Evolutionary conservation across 768 basidiomycete genomes (phyloP).

Genomic region (Pleurotus citrinopileatus): DNA sequence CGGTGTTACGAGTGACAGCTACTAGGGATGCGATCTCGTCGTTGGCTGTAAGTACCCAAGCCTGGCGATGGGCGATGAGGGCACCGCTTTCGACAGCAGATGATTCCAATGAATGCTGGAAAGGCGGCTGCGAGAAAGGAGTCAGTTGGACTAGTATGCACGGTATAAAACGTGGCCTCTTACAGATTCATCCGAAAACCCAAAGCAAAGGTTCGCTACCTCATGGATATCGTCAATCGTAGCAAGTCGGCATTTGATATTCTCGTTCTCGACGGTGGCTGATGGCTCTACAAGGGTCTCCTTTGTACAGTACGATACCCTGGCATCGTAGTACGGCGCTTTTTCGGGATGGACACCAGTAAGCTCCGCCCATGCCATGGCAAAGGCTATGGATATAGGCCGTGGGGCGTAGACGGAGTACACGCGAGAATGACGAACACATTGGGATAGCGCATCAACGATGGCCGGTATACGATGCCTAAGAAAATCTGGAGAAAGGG

Average conservation of each 20-base stretch:
- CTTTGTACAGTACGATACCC: constrained; percentile 51
- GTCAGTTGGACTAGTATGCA: not conserved
- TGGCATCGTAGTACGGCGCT: constrained; percentile 62
- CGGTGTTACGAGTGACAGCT: constrained; percentile 62
- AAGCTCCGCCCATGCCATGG: constrained; percentile 41
- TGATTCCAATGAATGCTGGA: constrained; percentile 36
- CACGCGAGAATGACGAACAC: constrained; percentile 38
- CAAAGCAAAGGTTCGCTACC: constrained; percentile 47
- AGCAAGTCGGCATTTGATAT: constrained; percentile 42
- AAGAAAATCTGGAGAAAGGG: constrained; percentile 35
- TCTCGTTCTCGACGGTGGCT: constrained; percentile 17
- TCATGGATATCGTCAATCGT: constrained; percentile 27
- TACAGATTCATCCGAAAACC: constrained; percentile 60
- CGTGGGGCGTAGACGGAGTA: constrained; percentile 68
- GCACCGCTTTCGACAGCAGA: constrained; percentile 50
- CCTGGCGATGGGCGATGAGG: constrained; percentile 42
- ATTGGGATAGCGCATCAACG: constrained; percentile 32
- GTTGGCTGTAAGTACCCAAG: constrained; percentile 62
- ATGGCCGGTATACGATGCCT: constrained; percentile 39
- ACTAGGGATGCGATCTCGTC: constrained; percentile 60
- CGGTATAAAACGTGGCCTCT: constrained; percentile 19
- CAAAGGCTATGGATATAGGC: constrained; percentile 42
- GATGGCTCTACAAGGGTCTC: constrained; percentile 30
- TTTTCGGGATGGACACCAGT: constrained; percentile 37
- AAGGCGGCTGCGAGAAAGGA: constrained; percentile 45